Evolutionary conservation across 495 filamentous ascomycete species (phyloP).

Genomic region (Talaromyces trachyspermus): DNA sequence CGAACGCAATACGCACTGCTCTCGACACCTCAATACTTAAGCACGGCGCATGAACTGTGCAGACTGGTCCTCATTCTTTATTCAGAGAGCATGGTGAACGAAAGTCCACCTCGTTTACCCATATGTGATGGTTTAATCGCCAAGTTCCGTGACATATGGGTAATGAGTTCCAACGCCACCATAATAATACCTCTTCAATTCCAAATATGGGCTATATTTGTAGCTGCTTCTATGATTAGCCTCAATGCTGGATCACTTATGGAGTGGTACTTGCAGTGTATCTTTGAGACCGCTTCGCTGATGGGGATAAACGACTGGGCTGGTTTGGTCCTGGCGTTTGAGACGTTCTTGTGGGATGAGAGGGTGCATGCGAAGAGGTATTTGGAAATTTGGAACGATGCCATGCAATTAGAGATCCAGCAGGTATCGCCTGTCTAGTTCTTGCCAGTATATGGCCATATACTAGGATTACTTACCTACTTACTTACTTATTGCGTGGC

Average conservation of each 20-base stretch:
- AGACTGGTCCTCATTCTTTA: neutral
- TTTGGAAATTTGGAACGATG: constrained; percentile 3
- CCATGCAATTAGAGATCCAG: neutral
- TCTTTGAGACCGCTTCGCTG: neutral
- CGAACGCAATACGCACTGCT: constrained; percentile 4
- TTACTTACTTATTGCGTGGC: no score
- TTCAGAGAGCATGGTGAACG: neutral
- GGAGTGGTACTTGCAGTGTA: neutral
- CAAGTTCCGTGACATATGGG: neutral
- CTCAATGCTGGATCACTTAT: neutral
- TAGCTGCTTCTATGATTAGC: neutral
- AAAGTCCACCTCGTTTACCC: neutral
- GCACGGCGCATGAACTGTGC: neutral
- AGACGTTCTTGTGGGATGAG: constrained; percentile 1
- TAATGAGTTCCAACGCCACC: no score
- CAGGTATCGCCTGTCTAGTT: neutral
- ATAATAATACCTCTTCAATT: neutral
- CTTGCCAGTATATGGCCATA: no score
- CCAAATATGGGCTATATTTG: constrained; percentile 1
- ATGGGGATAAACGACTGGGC: neutral
- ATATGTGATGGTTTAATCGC: neutral
- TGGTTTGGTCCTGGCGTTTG: neutral
- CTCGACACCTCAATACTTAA: neutral
- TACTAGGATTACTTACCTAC: no score
- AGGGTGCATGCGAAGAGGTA: neutral